Percentiles rank a stretch among this genome's conserved stretches.
Evolutionary conservation across 768 basidiomycete species (phyloP).

Genomic region (Boletus huronensis): DNA sequence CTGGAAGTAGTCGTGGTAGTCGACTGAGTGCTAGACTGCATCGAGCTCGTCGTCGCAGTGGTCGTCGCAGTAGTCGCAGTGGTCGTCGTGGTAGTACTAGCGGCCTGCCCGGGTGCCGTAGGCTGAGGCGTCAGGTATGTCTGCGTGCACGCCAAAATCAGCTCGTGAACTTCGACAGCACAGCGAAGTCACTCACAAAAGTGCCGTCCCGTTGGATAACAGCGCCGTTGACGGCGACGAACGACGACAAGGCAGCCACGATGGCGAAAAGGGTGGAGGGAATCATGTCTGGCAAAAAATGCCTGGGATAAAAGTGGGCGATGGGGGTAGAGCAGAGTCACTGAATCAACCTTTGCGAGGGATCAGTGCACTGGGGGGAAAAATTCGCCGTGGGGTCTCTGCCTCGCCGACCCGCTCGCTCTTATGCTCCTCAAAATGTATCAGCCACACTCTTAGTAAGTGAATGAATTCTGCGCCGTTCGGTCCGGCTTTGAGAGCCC

Average conservation of each 20-base stretch:
- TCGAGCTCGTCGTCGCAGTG: background rate
- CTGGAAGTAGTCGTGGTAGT: background rate
- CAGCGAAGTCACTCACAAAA: constrained; percentile 7
- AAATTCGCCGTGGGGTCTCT: background rate
- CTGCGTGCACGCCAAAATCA: background rate
- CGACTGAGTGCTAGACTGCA: background rate
- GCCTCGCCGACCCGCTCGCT: background rate
- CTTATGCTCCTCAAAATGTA: constrained; percentile 12
- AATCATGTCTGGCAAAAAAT: background rate
- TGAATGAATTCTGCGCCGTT: too few relatives aligned
- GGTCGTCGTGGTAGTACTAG: too few relatives aligned
- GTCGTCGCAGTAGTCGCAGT: too few relatives aligned
- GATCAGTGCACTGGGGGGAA: background rate
- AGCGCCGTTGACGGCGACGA: constrained; percentile 15
- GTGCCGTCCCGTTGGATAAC: constrained; percentile 16
- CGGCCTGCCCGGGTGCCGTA: background rate
- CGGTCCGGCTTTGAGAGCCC: background rate
- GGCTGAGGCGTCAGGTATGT: constrained; percentile 12
- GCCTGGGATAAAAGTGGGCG: background rate
- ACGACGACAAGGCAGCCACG: constrained; percentile 4
- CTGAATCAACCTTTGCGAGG: background rate
- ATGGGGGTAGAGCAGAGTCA: background rate
- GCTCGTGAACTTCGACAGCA: accelerated
- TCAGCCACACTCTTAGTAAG: constrained; percentile 12
- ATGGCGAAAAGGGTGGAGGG: constrained; percentile 7